Conservation (phyloP, 495 filamentous ascomycete genomes). For the Podospora didyma region DNA sequence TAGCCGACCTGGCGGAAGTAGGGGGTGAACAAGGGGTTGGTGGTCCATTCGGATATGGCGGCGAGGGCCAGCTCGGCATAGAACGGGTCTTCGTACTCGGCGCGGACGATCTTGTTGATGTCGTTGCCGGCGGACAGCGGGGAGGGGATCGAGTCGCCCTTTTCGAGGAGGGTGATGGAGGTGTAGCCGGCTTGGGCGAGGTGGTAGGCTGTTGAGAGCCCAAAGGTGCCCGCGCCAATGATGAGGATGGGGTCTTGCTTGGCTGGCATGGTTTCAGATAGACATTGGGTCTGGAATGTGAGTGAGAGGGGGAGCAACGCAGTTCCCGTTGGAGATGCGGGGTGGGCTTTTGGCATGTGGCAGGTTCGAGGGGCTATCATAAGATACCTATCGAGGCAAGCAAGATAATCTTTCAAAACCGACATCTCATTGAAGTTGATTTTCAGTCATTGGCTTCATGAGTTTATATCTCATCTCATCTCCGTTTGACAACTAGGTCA, state of each 20-base stretch:
- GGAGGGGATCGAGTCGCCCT: slow-evolving; percentile 37
- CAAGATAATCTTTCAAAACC: no score
- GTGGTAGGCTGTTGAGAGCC: slow-evolving; percentile 48
- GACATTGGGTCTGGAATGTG: no score
- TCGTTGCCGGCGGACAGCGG: slow-evolving; percentile 46
- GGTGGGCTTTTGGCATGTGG: no score
- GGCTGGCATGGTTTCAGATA: no score
- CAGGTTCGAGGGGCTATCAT: no score
- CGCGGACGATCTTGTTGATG: slow-evolving; percentile 53
- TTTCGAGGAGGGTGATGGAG: slow-evolving; percentile 43
- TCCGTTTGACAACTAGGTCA: no score
- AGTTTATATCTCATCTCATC: no score
- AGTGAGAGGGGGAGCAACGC: no score
- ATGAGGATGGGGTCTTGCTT: slow-evolving; percentile 28
- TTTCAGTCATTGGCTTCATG: no score
- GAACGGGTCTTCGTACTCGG: slow-evolving; percentile 51
- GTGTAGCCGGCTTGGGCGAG: slow-evolving; percentile 32
- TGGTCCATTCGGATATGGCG: slow-evolving; percentile 47
- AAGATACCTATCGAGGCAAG: no score
- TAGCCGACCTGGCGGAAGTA: slow-evolving; percentile 55
- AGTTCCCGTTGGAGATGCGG: no score
- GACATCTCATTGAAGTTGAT: no score
- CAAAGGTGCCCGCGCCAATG: slow-evolving; percentile 46
- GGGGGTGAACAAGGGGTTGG: slow-evolving; percentile 43
- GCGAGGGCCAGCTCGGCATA: slow-evolving; percentile 46